These are phyloP conservation scores for Sporothrix mexicana DNA, from an alignment of 2,329 filamentous ascomycete species.

Conservation along the genomic window DNA sequence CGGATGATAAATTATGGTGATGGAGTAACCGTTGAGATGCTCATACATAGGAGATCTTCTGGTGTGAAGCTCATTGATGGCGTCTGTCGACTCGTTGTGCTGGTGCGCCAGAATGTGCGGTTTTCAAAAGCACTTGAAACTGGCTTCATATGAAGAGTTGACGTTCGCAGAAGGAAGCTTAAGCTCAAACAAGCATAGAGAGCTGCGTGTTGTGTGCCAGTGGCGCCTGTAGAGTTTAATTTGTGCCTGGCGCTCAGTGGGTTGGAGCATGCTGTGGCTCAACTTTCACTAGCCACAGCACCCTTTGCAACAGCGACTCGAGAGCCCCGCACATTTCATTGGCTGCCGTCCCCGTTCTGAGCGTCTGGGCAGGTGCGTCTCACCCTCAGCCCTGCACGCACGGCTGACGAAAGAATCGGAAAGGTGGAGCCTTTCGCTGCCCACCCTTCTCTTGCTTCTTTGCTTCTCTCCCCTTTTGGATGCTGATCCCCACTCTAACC, in stretches of 20 bases:
- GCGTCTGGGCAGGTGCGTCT: neutral
- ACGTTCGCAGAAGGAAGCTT: constrained; percentile 9
- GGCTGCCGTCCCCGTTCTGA: constrained; percentile 7
- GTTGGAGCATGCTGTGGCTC: constrained; percentile 12
- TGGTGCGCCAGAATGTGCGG: neutral
- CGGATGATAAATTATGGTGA: neutral
- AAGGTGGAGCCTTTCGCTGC: constrained; percentile 20
- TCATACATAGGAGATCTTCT: too few species aligned
- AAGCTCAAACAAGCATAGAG: constrained; percentile 8
- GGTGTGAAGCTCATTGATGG: neutral
- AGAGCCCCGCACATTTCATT: constrained; percentile 23
- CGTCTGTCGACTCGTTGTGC: neutral
- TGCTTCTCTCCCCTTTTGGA: constrained; percentile 9
- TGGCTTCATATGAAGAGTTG: constrained; percentile 2
- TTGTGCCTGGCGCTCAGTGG: neutral
- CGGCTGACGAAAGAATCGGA: constrained; percentile 36
- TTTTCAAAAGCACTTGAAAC: neutral
- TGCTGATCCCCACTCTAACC: constrained; percentile 31
- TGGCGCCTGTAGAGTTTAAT: neutral
- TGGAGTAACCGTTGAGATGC: too few species aligned
- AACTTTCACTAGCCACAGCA: constrained; percentile 17
- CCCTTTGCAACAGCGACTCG: neutral
- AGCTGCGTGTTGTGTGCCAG: neutral
- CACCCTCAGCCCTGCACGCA: constrained; percentile 35
- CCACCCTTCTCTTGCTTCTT: neutral